A percentile compares a stretch with the other conserved stretches of the same genome.
Evolutionary conservation across 345 rosid genomes (phyloP).

Genomic region (Dipteronia dyeriana): DNA sequence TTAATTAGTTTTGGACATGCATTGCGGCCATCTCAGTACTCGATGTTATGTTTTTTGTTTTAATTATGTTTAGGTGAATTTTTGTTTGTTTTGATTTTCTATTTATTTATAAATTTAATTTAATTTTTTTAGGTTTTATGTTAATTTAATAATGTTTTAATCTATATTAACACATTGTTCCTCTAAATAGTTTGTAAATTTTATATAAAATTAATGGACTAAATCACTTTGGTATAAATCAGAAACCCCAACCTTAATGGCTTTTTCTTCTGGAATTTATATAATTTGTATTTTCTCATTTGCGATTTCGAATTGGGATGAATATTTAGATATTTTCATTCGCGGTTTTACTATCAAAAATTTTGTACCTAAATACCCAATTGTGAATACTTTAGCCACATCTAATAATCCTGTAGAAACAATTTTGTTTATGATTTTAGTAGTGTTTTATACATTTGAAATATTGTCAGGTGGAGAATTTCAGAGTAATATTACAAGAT

Average conservation of each 20-base stretch:
- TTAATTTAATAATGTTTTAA: neutral
- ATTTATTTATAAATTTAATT: neutral
- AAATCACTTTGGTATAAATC: no score
- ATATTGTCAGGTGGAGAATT: constrained; percentile 74
- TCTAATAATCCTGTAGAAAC: neutral
- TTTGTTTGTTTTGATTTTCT: neutral
- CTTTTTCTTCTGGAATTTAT: no score
- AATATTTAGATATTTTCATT: no score
- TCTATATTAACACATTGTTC: neutral
- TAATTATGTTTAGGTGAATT: no score
- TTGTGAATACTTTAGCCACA: neutral
- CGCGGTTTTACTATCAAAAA: neutral
- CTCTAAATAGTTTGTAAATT: neutral
- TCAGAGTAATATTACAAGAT: constrained; percentile 86
- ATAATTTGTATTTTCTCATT: no score
- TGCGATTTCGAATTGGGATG: no score
- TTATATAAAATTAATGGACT: neutral
- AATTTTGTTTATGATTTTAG: neutral
- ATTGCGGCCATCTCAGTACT: no score
- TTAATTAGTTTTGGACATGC: neutral
- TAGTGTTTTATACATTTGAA: neutral
- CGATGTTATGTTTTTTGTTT: no score
- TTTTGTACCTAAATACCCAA: no score
- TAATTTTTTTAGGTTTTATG: neutral
- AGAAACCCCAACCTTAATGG: no score